Base-by-base conservation (phyloP, 371 early-diverging fungal genomes). In the Saksenaea vasiformis region DNA sequence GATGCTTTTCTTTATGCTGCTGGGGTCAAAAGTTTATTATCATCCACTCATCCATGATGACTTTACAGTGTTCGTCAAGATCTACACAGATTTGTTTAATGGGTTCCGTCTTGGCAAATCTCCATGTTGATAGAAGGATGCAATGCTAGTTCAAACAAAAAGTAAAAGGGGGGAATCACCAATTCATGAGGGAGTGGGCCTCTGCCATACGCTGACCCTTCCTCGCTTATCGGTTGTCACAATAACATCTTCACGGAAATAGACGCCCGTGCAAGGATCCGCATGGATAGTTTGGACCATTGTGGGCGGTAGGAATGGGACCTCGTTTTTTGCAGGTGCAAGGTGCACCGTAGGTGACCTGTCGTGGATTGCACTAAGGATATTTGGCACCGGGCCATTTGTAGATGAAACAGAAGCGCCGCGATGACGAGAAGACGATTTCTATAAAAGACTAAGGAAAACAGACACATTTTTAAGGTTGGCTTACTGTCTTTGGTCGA, bases 151-250 rank as follows among this genome's bases (percentile, higher is more conserved):
- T 31, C 2, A 31, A 31, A 31, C 2, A 31, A 31, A 31, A 31
- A 31, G 31, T 4, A 31, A 31, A 2, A 31, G 2, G 7, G n/a
- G n/a, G n/a, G n/a, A n/a, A n/a, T n/a, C n/a, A n/a, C n/a, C 31
- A 31, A 7, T 38, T 39, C 14, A 31, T 24, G 65, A 54, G 17
- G 54, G 8, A 1, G 65, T 41, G 19, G 96, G 97, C 15, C 96
- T 80, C 62, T 77, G 66, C 95, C 95, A 97, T 9, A 92, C 70
- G 65, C 87, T 90, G 39, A 97, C 79, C 31, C 84, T 75, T 0
- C 97, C 97, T 14, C 84, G 68, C 38, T 90, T 87, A 72, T 95
- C 94, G 0, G 93, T 89, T 0, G 95, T 95, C 19, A 94, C 85
- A 24, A 97, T 77, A 8, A 87, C 82, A 72, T 93, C 92, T 55